These are phyloP conservation scores for Claviceps sorghi DNA, from an alignment of 2,329 filamentous ascomycete genomes.

Conservation along the genomic window DNA sequence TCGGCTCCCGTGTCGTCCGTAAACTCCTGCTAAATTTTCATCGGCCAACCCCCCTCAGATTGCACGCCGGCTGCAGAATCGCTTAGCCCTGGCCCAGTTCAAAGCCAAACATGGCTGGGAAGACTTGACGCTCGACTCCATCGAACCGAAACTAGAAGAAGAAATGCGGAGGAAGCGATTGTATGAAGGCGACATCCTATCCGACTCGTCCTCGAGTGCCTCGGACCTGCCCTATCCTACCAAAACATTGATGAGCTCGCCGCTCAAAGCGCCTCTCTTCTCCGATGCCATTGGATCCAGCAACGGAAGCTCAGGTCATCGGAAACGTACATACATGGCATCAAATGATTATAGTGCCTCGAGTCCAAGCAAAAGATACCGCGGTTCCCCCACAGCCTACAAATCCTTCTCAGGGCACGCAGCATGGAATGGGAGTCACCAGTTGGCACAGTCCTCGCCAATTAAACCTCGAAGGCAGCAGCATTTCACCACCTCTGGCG, in stretches of 20 bases:
- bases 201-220: slow-evolving; percentile 73
- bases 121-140: slow-evolving; percentile 69
- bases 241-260: slow-evolving; percentile 64
- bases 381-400: slow-evolving; percentile 44
- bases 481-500: slow-evolving; percentile 57
- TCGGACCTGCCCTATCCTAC: slow-evolving; percentile 62
- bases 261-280: slow-evolving; percentile 68
- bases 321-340: slow-evolving; percentile 48
- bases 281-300: slow-evolving; percentile 67
- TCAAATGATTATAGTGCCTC: slow-evolving; percentile 41
- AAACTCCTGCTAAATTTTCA: not conserved
- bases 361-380: slow-evolving; percentile 54
- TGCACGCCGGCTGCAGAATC: slow-evolving; percentile 81
- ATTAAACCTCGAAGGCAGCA: slow-evolving; percentile 61
- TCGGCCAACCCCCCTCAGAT: slow-evolving; percentile 45
- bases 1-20: not conserved
- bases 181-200: slow-evolving; percentile 58
- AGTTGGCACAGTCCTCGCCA: slow-evolving; percentile 74
- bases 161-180: slow-evolving; percentile 61
- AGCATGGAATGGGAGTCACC: slow-evolving; percentile 64
- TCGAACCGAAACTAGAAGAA: slow-evolving; percentile 73
- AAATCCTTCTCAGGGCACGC: slow-evolving; percentile 40
- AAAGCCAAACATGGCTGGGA: slow-evolving; percentile 95
- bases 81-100: slow-evolving; percentile 88
- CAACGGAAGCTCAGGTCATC: slow-evolving; percentile 49